phyloP scores from a whole-genome alignment of 345 rosid species.

The Aurinia saxatilis region DNA sequence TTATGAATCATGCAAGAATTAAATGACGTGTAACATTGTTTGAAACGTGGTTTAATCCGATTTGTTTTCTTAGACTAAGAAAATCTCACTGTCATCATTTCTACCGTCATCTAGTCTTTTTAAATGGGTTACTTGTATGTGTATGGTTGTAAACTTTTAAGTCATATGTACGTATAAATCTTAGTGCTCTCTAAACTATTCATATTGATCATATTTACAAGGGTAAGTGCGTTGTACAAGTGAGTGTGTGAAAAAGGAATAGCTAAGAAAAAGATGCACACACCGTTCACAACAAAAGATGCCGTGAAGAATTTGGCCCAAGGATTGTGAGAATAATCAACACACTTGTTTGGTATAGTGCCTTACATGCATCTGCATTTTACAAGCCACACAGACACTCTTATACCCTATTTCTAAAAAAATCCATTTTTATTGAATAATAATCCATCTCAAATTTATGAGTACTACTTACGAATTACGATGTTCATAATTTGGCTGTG shows the following conservation, averaged over 20 bases:
- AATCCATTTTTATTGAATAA: neutral
- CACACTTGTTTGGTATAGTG: constrained; percentile 24
- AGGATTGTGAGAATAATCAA: constrained; percentile 23
- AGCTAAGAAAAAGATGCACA: constrained; percentile 13
- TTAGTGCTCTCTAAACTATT: constrained; percentile 1
- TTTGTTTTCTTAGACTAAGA: no score
- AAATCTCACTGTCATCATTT: no score
- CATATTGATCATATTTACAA: constrained; percentile 14
- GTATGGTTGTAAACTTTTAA: neutral
- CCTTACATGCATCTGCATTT: constrained; percentile 11
- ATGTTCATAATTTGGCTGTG: neutral
- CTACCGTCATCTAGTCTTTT: neutral
- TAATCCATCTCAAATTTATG: neutral
- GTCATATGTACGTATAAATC: constrained; percentile 2
- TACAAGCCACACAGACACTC: neutral
- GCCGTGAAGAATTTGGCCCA: constrained; percentile 25
- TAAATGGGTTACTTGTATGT: neutral
- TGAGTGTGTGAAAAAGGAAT: constrained; percentile 2
- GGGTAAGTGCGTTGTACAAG: constrained; percentile 23
- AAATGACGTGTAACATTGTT: no score
- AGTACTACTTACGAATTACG: neutral
- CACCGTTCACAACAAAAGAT: constrained; percentile 28
- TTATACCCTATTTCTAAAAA: neutral
- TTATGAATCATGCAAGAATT: no score
- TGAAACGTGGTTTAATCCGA: no score